Base-by-base conservation (phyloP, 2,329 filamentous ascomycete species). In the Beauveria bassiana region DNA sequence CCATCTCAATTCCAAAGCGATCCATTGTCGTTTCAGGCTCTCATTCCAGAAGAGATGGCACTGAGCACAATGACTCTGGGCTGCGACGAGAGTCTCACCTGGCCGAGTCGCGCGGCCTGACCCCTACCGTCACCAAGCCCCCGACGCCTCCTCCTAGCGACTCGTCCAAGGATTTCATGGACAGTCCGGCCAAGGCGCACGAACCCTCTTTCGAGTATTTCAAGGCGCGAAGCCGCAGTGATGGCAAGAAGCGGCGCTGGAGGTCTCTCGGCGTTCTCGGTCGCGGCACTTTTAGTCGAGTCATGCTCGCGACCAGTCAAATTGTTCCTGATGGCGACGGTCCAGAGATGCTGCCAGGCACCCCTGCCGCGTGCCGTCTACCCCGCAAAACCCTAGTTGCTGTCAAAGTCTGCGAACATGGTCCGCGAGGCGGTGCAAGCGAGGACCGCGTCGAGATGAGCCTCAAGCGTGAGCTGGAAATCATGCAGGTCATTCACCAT, bases 371-470 rank as follows among this genome's bases (percentile, higher is more conserved):
- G 38, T 67, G 70, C 47, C 67, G 68, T 5, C 67, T 74, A n/a
- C 69, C 90, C 65, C 86, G 87, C n/a, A 89, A 88, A 69, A 90
- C 90, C 58, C 79, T 99, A 16, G 95, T 98, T 3, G 95, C 95
- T 1, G 86, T 99, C 70, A 99, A 99, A 74, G 86, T 99, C 50
- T 93, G 96, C 71, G 91, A 97, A 73, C 92, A 96, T 74, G 95
- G 93, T 3, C 93, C 95, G 1, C 91, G 91, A 26, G 95, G 95
- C 58, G 93, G 93, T 51, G 93, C 93, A 4, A 95, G 95, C 54
- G 92, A 96, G 72, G 90, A 96, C 68, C 86, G 95, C 45, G 87
- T 98, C 64, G 93, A 97, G 74, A 91, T 95, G 75, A 96, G 92
- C 61, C 78, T 99, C 65, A 96, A 96, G 76, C 86, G 95, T 64